phyloP scores from a whole-genome alignment of 768 basidiomycete species.

The Termitomyces sp. region DNA sequence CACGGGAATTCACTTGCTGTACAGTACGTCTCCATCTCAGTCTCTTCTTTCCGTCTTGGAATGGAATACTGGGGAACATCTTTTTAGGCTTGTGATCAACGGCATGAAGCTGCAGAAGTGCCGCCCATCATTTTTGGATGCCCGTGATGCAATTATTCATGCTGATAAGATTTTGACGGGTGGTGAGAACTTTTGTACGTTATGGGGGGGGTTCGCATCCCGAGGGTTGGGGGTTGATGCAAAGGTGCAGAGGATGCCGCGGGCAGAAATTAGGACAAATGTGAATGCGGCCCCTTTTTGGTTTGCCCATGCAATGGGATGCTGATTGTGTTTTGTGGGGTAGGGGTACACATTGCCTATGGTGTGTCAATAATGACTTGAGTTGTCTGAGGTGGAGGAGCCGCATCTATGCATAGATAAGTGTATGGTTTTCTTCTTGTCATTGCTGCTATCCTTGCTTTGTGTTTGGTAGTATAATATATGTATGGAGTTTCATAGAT shows the following conservation, averaged over 20 bases:
- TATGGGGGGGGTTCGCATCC: conserved; percentile 84
- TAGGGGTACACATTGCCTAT: too few relatives aligned
- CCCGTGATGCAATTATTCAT: conserved; percentile 85
- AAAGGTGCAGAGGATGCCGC: conserved; percentile 74
- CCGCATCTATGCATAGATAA: too few relatives aligned
- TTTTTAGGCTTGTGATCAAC: conserved; percentile 80
- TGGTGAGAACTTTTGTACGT: conserved; percentile 86
- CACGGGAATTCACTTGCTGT: conserved; percentile 87
- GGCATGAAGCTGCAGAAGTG: conserved; percentile 97
- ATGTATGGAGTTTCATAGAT: too few relatives aligned
- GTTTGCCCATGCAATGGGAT: accelerated
- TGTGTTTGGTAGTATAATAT: too few relatives aligned
- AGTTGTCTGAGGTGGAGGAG: too few relatives aligned
- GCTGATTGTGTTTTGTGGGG: background rate
- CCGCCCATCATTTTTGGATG: conserved; percentile 88
- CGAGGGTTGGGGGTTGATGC: conserved; percentile 84
- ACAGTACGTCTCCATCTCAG: conserved; percentile 60
- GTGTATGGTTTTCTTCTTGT: too few relatives aligned
- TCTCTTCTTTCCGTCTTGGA: background rate
- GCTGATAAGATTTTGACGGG: conserved; percentile 88
- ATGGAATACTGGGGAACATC: too few relatives aligned
- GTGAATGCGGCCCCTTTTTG: conserved; percentile 29
- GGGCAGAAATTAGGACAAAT: conserved; percentile 84
- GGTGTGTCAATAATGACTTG: too few relatives aligned
- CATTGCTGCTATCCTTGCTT: too few relatives aligned